Base-by-base conservation (phyloP, 2,329 filamentous ascomycete species). In the Pseudopithomyces maydicus region DNA sequence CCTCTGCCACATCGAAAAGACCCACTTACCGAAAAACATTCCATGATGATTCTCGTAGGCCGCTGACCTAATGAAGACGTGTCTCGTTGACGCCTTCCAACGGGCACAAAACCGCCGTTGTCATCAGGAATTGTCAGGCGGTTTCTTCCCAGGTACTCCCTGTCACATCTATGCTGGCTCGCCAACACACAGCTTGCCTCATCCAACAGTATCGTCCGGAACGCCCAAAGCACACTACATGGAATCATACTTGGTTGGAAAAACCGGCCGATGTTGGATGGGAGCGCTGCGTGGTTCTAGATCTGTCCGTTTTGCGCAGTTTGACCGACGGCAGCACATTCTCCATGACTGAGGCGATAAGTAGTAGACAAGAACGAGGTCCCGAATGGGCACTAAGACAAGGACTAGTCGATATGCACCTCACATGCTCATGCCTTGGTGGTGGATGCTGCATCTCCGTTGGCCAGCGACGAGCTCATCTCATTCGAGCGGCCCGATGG, bases 111-210 rank as follows among this genome's bases (percentile, higher is more conserved):
- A 41, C 38, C n/a, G 38, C 48, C 36, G 38, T 50, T 22, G 48
- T 36, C 48, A 51, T 26, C 38, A 7, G 14, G 7, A 20, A 39
- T 26, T 49, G 46, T 29, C 26, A 49, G 33, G 46, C 46, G 36
- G 15, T 14, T 7, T 17, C 48, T 20, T 15, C 36, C 48, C 38
- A 51, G 48, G 48, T 33, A 11, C 48, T 51, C 48, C 48, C 48
- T 51, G 48, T 26, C 10, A 43, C 23, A 6, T 17, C 23, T n/a
- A 51, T 12, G 23, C 14, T 17, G 23, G 14, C 38, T 29, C 38
- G 48, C 23, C 48, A 42, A 23, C 48, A 15, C 23, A 51, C 48
- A 29, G 26, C 26, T 10, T 20, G 5, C 8, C 48, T 6, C 23
- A n/a, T 23, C 48, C 48, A 42, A 51, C 48, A 36, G 17, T 46